Conservation (phyloP, 495 filamentous ascomycete species). For the Endocarpon pusillum region DNA sequence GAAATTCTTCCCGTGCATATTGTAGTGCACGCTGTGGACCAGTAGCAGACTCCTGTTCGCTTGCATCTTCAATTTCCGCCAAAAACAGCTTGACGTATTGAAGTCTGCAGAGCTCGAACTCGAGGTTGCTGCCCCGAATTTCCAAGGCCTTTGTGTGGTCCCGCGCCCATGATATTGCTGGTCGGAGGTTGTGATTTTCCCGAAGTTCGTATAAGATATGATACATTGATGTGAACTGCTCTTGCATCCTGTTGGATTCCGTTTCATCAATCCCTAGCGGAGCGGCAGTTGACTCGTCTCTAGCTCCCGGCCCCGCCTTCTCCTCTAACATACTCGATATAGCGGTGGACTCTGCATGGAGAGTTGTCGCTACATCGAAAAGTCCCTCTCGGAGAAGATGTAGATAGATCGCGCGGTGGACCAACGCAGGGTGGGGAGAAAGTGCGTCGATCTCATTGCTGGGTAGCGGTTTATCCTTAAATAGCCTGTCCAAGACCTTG, state of each 20-base stretch:
- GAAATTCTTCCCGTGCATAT: slow-evolving; percentile 41
- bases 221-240: slow-evolving; percentile 80
- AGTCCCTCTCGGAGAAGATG: slow-evolving; percentile 89
- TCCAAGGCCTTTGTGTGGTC: slow-evolving; percentile 53
- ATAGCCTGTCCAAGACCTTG: slow-evolving; percentile 71
- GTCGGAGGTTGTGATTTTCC: slow-evolving; percentile 46
- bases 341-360: slow-evolving; percentile 66
- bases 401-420: slow-evolving; percentile 91
- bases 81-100: slow-evolving; percentile 73
- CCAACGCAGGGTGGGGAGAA: slow-evolving; percentile 50
- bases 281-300: slow-evolving; percentile 8
- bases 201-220: slow-evolving; percentile 64
- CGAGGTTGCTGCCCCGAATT: slow-evolving; percentile 72
- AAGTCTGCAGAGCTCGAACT: slow-evolving; percentile 79
- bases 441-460: slow-evolving; percentile 67
- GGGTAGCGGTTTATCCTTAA: slow-evolving; percentile 61
- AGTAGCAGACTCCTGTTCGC: slow-evolving; percentile 7
- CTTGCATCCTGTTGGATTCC: slow-evolving; percentile 50
- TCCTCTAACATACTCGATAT: no score
- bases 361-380: slow-evolving; percentile 70
- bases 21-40: slow-evolving; percentile 43
- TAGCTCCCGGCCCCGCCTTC: slow-evolving; percentile 3
- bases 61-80: slow-evolving; percentile 16
- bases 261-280: slow-evolving; percentile 34
- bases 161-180: slow-evolving; percentile 77